Evolutionary conservation across 352 stramenopile genomes (phyloP).

Genomic region (Globisporangium apiculatum): DNA sequence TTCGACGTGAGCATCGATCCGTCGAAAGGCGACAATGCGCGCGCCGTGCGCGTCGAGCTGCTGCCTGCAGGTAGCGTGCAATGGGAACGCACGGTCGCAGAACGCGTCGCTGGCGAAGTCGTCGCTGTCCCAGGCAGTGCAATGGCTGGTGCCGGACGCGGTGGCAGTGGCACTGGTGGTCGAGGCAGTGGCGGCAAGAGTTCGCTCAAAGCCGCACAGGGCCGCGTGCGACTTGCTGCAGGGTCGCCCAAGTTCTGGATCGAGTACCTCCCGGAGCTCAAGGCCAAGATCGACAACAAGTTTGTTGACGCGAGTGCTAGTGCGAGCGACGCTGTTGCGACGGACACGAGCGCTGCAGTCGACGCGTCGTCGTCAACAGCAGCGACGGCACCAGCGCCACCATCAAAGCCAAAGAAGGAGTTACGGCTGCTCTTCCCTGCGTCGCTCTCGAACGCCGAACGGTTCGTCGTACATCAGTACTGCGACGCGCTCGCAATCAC

Average conservation of each 20-base stretch:
- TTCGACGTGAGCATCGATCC: slow-evolving; percentile 54
- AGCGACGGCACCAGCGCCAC: slow-evolving; percentile 7
- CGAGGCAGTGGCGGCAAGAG: slow-evolving; percentile 23
- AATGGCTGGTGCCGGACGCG: slow-evolving; percentile 19
- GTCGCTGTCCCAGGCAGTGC: slow-evolving; percentile 14
- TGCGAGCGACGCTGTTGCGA: slow-evolving; percentile 2
- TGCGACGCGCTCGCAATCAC: slow-evolving; percentile 48
- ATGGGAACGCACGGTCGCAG: slow-evolving; percentile 48
- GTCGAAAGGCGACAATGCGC: slow-evolving; percentile 42
- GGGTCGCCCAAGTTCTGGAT: slow-evolving; percentile 39
- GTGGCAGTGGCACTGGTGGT: slow-evolving; percentile 18
- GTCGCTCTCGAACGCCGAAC: slow-evolving; percentile 57
- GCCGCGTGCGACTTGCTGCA: slow-evolving; percentile 33
- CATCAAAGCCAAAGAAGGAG: slow-evolving; percentile 15
- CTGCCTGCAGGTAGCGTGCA: slow-evolving; percentile 46
- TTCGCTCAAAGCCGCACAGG: slow-evolving; percentile 25
- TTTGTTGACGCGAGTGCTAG: slow-evolving; percentile 20
- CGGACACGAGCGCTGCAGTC: slow-evolving; percentile 10
- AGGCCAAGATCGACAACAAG: slow-evolving; percentile 43
- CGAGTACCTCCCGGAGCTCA: slow-evolving; percentile 53
- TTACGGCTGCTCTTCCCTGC: slow-evolving; percentile 31
- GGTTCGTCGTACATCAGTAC: slow-evolving; percentile 54
- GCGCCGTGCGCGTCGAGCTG: slow-evolving; percentile 53
- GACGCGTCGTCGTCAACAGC: slow-evolving; percentile 3
- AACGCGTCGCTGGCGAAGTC: slow-evolving; percentile 38